Percentiles rank a stretch among this genome's conserved stretches.
Conservation (phyloP, 345 rosid species). For the Kandelia obovata region DNA sequence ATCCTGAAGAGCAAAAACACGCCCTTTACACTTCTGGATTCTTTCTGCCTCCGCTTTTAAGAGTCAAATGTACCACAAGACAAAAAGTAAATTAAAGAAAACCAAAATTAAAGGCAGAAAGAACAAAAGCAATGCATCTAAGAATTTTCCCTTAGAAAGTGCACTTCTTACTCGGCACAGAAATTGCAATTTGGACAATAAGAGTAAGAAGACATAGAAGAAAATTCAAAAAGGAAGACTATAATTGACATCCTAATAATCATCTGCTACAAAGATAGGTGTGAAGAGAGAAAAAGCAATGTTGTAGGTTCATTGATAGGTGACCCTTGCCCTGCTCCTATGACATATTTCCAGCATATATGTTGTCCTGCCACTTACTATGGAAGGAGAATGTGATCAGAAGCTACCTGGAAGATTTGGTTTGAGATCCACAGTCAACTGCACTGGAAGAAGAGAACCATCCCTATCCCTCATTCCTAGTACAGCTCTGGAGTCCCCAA, state of each 20-base stretch:
- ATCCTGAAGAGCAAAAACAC: slow-evolving; percentile 95
- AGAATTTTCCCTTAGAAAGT: too few relatives aligned
- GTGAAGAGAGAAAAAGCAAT: too few relatives aligned
- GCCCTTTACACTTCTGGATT: slow-evolving; percentile 72
- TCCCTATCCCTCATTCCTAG: slow-evolving; percentile 70
- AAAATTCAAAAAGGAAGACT: too few relatives aligned
- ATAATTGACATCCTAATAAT: too few relatives aligned
- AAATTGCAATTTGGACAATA: too few relatives aligned
- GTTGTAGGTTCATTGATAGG: background rate
- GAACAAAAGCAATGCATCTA: background rate
- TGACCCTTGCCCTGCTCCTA: background rate
- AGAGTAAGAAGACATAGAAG: too few relatives aligned
- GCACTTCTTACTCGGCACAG: too few relatives aligned
- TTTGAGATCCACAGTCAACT: slow-evolving; percentile 95
- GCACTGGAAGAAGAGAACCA: slow-evolving; percentile 71
- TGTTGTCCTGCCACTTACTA: background rate
- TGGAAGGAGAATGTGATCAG: too few relatives aligned
- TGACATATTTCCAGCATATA: background rate
- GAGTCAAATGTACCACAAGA: background rate
- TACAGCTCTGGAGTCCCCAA: slow-evolving; percentile 97
- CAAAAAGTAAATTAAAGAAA: background rate
- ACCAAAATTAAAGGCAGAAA: background rate
- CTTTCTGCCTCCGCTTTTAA: slow-evolving; percentile 93
- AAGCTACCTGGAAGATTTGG: slow-evolving; percentile 93
- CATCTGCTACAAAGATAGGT: too few relatives aligned